Base-by-base conservation (phyloP, 2,329 filamentous ascomycete species). In the Colletotrichum liaoningense region DNA sequence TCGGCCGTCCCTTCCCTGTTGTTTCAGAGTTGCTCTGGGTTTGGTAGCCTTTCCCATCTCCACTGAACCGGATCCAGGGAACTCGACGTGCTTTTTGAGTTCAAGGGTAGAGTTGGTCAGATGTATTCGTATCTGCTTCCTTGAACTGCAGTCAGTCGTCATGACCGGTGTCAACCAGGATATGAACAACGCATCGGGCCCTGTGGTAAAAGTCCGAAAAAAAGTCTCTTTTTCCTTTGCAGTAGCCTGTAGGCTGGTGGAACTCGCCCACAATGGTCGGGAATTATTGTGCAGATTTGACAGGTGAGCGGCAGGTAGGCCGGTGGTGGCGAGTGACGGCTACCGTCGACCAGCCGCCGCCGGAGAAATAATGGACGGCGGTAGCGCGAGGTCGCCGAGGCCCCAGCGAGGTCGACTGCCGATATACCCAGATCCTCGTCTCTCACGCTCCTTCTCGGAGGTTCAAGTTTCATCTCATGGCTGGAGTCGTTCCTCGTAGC, bases 381-480 rank as follows among this genome's bases (percentile, higher is more conserved):
- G 59, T 59, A 64, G 66, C 52, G 59, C 55, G 49, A 64, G 57
- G 59, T 59, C 58, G 66, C 57, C 59, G 58, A 55, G n/a, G 16
- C 38, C 65, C 66, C 54, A 38, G 55, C 19, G 26, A 60, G 38
- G 67, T 72, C 63, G 68, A 74, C 68, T 74, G 54, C 72, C 72
- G 72, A 42, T 42, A 72, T 72, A 54, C 63, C 56, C 58, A 59
- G 72, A 74, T 58, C 58, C 72, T 58, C 38, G 72, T 67, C 19
- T 49, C 42, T 49, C 19, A 6, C 66, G 35, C 60, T 62, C 59
- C 52, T 63, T 60, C 19, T 55, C 62, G 62, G 72, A 58, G 58
- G 63, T 59, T 63, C 69, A 63, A 38, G 72, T 74, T 74, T 74
- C 72, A 74, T 68, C 72, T 72, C 54, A 72, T 67, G n/a, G 68